These are phyloP conservation scores for Pleurotus tuber-regium DNA, from an alignment of 768 basidiomycete species.

Conservation along the genomic window DNA sequence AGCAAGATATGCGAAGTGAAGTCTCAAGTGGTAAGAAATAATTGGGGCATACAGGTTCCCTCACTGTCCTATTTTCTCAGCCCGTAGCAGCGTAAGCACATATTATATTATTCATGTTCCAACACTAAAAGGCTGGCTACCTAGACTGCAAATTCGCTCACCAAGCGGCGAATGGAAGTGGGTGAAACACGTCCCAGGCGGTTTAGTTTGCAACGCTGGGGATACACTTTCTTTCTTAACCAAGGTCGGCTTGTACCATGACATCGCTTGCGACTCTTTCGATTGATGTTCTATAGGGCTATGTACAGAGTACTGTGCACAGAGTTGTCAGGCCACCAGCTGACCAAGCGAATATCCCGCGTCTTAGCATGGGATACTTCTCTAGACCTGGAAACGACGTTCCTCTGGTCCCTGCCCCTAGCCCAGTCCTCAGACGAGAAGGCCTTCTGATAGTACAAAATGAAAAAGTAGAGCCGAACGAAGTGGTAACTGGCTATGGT, in stretches of 20 bases:
- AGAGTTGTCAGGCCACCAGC: conserved; percentile 46
- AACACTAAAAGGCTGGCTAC: too few species aligned
- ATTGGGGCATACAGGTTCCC: conserved; percentile 21
- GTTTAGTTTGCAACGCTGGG: conserved; percentile 34
- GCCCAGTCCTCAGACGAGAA: conserved; percentile 38
- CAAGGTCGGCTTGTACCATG: conserved; percentile 12
- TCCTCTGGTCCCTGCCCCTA: conserved; percentile 33
- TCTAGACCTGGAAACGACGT: conserved; percentile 36
- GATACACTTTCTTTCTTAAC: conserved; percentile 43
- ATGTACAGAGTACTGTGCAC: conserved; percentile 46
- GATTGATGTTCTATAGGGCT: conserved; percentile 27
- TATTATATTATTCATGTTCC: too few species aligned
- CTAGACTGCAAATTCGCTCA: conserved; percentile 35
- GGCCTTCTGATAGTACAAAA: conserved; percentile 26
- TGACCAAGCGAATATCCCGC: conserved; percentile 38
- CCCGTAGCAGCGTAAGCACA: conserved; percentile 24
- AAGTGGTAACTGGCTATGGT: conserved; percentile 21
- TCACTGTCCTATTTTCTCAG: conserved; percentile 37
- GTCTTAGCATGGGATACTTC: conserved; percentile 49
- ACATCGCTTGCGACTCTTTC: not conserved
- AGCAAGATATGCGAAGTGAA: not conserved
- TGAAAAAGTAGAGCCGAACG: conserved; percentile 8
- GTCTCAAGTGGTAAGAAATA: not conserved
- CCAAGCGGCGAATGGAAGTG: conserved; percentile 32
- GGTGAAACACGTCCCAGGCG: conserved; percentile 29